Evolutionary conservation across 495 filamentous ascomycete species (phyloP), one percentile per base, ranked within the genome.

Genomic region (Aspergillus biplanus): DNA sequence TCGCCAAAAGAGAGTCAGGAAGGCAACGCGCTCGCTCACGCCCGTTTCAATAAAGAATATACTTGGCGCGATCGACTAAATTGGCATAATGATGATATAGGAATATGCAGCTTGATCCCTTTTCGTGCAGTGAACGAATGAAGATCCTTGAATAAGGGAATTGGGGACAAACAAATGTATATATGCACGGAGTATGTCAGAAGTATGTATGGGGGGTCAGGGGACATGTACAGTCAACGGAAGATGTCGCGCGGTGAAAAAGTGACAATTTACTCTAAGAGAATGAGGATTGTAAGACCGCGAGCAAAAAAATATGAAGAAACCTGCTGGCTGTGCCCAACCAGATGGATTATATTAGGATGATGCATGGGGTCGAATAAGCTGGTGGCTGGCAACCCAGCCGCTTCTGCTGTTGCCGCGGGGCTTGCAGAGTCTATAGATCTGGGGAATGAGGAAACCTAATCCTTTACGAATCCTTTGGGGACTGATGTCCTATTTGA

Each of bases 361-460:
- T 65, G 66, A 68, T 61, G 58, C 44, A 65, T 61, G 48, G 59
- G 35, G 67, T 65, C 57, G 48, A 37, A 50, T 50, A 66, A 68
- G 39, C 21, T 54, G 68, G 68, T 70, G 70, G 70, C 65, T 70
- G 66, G 67, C 53, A 65, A 47, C 52, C 61, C 62, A 68, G 59
- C 59, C 59, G 50, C 53, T 52, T 56, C 63, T 61, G 11, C 35
- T 61, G 49, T 52, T 27, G 33, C 50, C 54, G 62, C 62, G 63
- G 63, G 58, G 63, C 63, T 61, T n/a, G n/a, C n/a, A n/a, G n/a
- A n/a, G n/a, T n/a, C n/a, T n/a, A n/a, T n/a, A n/a, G n/a, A n/a
- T n/a, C n/a, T n/a, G n/a, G n/a, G n/a, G n/a, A n/a, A n/a, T n/a
- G n/a, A n/a, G n/a, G n/a, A n/a, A n/a, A n/a, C n/a, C n/a, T n/a